Conservation (phyloP, 2,329 filamentous ascomycete species). For the Epichloe sp. region DNA sequence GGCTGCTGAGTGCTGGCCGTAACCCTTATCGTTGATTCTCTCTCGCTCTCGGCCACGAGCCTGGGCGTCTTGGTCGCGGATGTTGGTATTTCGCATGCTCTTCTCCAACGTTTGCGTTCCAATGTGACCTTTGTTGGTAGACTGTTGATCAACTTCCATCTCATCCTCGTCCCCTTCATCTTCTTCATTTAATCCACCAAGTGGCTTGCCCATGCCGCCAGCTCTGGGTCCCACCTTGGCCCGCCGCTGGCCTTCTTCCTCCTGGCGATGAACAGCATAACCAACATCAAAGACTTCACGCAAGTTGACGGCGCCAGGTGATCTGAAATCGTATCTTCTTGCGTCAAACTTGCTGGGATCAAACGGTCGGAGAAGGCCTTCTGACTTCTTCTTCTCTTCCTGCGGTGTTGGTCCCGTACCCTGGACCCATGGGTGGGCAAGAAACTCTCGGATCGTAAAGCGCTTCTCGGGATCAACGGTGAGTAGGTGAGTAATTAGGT, state of each 20-base stretch:
- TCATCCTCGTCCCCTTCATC: slow-evolving; percentile 42
- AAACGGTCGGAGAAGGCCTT: slow-evolving; percentile 36
- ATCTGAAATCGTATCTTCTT: slow-evolving; percentile 80
- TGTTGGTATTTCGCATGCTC: slow-evolving; percentile 71
- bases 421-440: slow-evolving; percentile 88
- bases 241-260: slow-evolving; percentile 85
- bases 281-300: slow-evolving; percentile 96
- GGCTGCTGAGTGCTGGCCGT: slow-evolving; percentile 76
- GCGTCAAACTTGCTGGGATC: slow-evolving; percentile 42
- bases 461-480: slow-evolving; percentile 92
- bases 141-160: slow-evolving; percentile 51
- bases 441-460: slow-evolving; percentile 84
- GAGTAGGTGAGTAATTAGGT: slow-evolving; percentile 83
- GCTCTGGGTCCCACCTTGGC: slow-evolving; percentile 68
- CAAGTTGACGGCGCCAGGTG: slow-evolving; percentile 85
- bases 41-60: slow-evolving; percentile 21
- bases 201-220: slow-evolving; percentile 43
- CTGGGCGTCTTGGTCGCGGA: slow-evolving; percentile 37
- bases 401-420: slow-evolving; percentile 44
- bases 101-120: slow-evolving; percentile 63
- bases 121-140: slow-evolving; percentile 30
- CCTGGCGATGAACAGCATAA: slow-evolving; percentile 94
- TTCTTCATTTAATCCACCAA: slow-evolving; percentile 57
- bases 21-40: slow-evolving; percentile 44
- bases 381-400: slow-evolving; percentile 45